phyloP scores from a whole-genome alignment of 495 filamentous ascomycete genomes.

The Neurospora cerealis region DNA sequence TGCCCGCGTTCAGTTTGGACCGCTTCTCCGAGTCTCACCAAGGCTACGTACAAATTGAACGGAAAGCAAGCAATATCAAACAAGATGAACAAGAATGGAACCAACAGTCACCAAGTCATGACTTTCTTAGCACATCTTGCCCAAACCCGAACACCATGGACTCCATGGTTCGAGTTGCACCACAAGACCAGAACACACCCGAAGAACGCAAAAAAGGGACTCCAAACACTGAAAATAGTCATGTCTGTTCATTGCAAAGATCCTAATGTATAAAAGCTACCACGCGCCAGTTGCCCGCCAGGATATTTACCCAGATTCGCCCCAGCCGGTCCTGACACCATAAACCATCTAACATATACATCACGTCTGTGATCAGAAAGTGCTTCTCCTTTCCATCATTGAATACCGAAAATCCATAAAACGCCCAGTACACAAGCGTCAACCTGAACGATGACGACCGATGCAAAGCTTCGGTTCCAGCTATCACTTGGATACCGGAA shows the following conservation, averaged over 20 bases:
- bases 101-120: neutral
- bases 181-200: neutral
- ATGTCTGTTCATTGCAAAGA: neutral
- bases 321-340: neutral
- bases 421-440: neutral
- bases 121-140: neutral
- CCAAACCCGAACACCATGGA: neutral
- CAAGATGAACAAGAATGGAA: neutral
- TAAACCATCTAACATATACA: neutral
- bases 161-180: neutral
- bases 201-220: neutral
- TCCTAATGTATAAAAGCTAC: neutral
- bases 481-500: neutral
- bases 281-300: neutral
- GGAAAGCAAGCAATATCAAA: neutral
- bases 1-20: no score
- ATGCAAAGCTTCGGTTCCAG: neutral
- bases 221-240: neutral
- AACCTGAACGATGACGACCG: neutral
- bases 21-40: neutral
- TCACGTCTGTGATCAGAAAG: neutral
- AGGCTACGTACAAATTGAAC: neutral
- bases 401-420: neutral
- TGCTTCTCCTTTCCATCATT: neutral
- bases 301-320: neutral